Conservation (phyloP, 345 rosid species). For the Brassica nigra region DNA sequence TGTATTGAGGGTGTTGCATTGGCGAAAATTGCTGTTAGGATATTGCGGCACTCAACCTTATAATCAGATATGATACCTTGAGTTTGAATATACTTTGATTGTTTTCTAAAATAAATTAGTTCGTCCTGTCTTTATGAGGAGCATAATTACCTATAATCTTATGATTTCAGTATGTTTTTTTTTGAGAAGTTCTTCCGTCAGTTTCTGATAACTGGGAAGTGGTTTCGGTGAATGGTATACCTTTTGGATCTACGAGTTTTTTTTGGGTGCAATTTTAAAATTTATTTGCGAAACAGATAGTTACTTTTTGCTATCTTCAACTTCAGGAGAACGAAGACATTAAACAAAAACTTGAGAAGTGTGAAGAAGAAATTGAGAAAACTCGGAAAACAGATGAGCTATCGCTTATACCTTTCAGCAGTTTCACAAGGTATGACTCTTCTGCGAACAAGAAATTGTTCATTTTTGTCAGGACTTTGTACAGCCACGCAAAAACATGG, state of each 20-base stretch:
- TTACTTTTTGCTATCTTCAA: slow-evolving; percentile 28
- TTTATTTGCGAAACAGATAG: slow-evolving; percentile 1
- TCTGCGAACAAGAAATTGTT: background rate
- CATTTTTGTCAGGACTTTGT: background rate
- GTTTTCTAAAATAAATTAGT: slow-evolving; percentile 6
- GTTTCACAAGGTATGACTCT: slow-evolving; percentile 56
- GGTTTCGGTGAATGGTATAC: slow-evolving; percentile 1
- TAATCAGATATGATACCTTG: slow-evolving; percentile 1
- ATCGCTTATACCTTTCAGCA: slow-evolving; percentile 67
- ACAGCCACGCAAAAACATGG: background rate
- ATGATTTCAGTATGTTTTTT: slow-evolving; percentile 4
- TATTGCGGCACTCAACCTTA: background rate
- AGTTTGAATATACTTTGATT: slow-evolving; percentile 13
- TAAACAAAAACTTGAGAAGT: slow-evolving; percentile 67
- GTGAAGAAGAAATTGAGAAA: slow-evolving; percentile 79
- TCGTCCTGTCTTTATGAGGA: background rate
- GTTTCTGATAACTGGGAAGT: slow-evolving; percentile 2
- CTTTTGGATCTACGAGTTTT: slow-evolving; percentile 16
- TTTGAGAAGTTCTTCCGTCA: background rate
- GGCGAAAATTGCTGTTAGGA: background rate
- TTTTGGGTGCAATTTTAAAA: background rate
- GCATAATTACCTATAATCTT: background rate
- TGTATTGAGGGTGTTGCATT: slow-evolving; percentile 9
- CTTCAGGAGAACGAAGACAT: slow-evolving; percentile 67
- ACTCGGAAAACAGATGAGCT: slow-evolving; percentile 70